Conservation (phyloP, 1,284 basidiomycete species). For the Naganishia sp. region DNA sequence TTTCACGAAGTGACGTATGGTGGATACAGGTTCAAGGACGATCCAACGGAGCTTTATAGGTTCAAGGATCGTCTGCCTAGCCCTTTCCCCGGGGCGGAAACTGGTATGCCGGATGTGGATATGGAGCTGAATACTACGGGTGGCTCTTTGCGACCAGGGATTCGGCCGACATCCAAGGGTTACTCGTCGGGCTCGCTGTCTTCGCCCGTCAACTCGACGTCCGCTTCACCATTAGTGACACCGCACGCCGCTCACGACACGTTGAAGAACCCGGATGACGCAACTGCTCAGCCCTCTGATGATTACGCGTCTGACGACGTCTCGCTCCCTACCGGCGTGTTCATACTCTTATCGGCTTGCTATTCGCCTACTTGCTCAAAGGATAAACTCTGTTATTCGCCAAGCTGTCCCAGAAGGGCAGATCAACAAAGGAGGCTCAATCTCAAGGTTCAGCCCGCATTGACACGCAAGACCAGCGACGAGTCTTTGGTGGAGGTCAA, state of each 20-base stretch:
- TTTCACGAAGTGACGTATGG: constrained; percentile 99
- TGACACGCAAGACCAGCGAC: constrained; percentile 69
- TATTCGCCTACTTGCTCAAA: constrained; percentile 97
- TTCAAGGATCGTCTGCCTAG: constrained; percentile 61
- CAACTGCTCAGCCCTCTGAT: constrained; percentile 50
- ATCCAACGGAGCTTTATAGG: constrained; percentile 86
- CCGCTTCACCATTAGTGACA: constrained; percentile 47
- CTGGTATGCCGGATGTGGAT: constrained; percentile 15
- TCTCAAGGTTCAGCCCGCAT: constrained; percentile 87
- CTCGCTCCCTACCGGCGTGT: constrained; percentile 87
- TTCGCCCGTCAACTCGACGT: constrained; percentile 28
- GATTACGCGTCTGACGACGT: constrained; percentile 38
- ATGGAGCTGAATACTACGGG: constrained; percentile 15
- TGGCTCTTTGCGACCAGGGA: constrained; percentile 7
- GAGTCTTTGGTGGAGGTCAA: constrained; percentile 81
- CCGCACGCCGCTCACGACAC: constrained; percentile 49
- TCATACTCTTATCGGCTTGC: constrained; percentile 94
- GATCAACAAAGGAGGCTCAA: constrained; percentile 90
- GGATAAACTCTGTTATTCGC: constrained; percentile 92
- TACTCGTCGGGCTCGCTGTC: constrained; percentile 31
- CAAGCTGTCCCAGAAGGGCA: constrained; percentile 88
- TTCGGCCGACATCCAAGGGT: constrained; percentile 18
- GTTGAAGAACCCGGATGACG: constrained; percentile 52
- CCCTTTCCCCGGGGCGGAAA: constrained; percentile 43
- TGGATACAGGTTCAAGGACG: constrained; percentile 83